Evolutionary conservation across 2,329 filamentous ascomycete species (phyloP).

Genomic region (Alternaria consortialis): DNA sequence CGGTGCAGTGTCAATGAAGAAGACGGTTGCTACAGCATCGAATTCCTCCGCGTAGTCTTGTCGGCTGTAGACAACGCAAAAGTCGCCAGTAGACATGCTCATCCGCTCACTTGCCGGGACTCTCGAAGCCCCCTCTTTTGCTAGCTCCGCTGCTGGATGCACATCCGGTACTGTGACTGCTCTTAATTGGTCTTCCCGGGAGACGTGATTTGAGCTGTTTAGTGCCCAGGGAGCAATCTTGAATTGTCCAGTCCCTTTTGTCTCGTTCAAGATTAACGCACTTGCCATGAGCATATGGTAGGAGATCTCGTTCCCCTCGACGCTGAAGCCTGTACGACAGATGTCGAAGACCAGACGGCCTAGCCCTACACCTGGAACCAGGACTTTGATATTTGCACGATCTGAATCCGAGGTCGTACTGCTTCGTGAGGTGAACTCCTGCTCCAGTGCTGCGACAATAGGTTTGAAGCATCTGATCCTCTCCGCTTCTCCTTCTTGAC

Average conservation of each 20-base stretch:
- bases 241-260: constrained; percentile 68
- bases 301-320: constrained; percentile 92
- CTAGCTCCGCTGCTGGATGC: constrained; percentile 52
- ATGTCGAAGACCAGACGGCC: constrained; percentile 91
- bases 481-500: constrained; percentile 76
- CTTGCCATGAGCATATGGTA: constrained; percentile 96
- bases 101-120: constrained; percentile 69
- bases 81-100: constrained; percentile 94
- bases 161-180: constrained; percentile 81
- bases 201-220: constrained; percentile 85
- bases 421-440: constrained; percentile 23
- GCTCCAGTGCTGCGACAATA: constrained; percentile 70
- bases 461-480: constrained; percentile 80
- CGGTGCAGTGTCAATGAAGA: constrained; percentile 96
- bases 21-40: constrained; percentile 87
- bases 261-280: constrained; percentile 76
- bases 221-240: constrained; percentile 86
- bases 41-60: constrained; percentile 69
- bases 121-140: constrained; percentile 25
- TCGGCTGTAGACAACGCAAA: constrained; percentile 82
- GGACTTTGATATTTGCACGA: constrained; percentile 65
- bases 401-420: constrained; percentile 50
- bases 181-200: constrained; percentile 76
- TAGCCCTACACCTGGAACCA: constrained; percentile 90
- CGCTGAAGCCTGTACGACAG: constrained; percentile 73